Evolutionary conservation across 768 basidiomycete species (phyloP).

Genomic region (Neoboletus brunneissimus): DNA sequence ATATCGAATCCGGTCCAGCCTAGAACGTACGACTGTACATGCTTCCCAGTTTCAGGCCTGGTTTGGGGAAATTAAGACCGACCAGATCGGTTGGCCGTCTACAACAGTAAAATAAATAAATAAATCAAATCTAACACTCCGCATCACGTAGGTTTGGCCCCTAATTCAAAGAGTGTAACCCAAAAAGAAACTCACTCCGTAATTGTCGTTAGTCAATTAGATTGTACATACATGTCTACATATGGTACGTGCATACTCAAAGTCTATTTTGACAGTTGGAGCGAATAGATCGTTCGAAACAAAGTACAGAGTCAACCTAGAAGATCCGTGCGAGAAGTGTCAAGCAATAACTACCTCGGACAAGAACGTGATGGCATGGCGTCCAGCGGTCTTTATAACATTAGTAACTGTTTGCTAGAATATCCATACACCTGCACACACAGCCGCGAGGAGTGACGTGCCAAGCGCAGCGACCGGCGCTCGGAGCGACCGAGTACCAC

Average conservation of each 20-base stretch:
- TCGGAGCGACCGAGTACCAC: conserved; percentile 9
- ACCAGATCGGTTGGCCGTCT: too few species aligned
- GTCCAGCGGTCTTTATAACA: neutral
- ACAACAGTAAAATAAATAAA: too few species aligned
- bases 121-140: too few species aligned
- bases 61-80: too few species aligned
- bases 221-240: neutral
- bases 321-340: neutral
- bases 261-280: neutral
- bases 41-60: too few species aligned
- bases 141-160: too few species aligned
- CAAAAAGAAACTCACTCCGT: too few species aligned
- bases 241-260: neutral
- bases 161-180: too few species aligned
- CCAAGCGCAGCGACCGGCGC: conserved; percentile 11
- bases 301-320: neutral
- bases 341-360: neutral
- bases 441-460: conserved; percentile 8
- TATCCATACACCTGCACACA: conserved; percentile 15
- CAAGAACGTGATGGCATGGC: neutral
- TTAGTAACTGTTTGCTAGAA: conserved; percentile 9
- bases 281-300: neutral
- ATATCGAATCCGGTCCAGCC: too few species aligned
- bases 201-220: neutral
- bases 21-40: too few species aligned